A percentile compares a stretch with the other conserved stretches of the same genome.
Evolutionary conservation across 192 early-diverging fungal genomes (phyloP).

Genomic region (Borealophlyctis nickersoniae): DNA sequence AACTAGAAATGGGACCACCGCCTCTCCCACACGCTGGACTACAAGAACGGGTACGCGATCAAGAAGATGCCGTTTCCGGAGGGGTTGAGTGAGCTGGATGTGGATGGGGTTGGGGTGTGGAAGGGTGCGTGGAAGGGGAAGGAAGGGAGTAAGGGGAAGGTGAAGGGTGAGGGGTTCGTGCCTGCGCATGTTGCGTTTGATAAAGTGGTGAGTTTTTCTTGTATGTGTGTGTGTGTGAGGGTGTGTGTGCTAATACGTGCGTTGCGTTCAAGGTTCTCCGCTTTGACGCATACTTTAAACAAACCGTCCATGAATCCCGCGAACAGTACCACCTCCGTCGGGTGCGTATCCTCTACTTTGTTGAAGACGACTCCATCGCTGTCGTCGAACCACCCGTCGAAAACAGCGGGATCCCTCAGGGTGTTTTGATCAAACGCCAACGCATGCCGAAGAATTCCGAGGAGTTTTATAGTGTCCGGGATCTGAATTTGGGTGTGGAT

Average conservation of each 20-base stretch:
- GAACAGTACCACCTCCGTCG: slow-evolving; percentile 63
- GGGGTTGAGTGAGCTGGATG: slow-evolving; percentile 15
- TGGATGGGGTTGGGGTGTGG: not conserved
- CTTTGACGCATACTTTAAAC: slow-evolving; percentile 64
- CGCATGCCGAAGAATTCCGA: slow-evolving; percentile 50
- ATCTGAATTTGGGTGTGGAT: slow-evolving; percentile 58
- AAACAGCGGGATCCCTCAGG: slow-evolving; percentile 60
- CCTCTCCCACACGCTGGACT: slow-evolving; percentile 53
- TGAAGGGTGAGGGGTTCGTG: slow-evolving; percentile 35
- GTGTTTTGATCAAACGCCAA: slow-evolving; percentile 63
- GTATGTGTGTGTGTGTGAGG: not conserved
- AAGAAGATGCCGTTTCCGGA: slow-evolving; percentile 33
- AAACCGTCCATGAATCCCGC: slow-evolving; percentile 57
- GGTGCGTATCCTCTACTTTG: slow-evolving; percentile 55
- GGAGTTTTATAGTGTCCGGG: slow-evolving; percentile 48
- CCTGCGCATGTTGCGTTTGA: slow-evolving; percentile 62
- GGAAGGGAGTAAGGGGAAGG: slow-evolving; percentile 27
- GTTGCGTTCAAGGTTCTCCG: slow-evolving; percentile 44
- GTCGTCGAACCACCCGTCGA: slow-evolving; percentile 64
- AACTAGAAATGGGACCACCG: slow-evolving; percentile 54
- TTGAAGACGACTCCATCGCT: slow-evolving; percentile 65
- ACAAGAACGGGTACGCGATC: slow-evolving; percentile 55
- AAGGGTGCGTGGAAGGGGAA: not conserved
- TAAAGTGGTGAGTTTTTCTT: slow-evolving; percentile 50
- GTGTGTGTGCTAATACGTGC: not conserved